phyloP scores from a whole-genome alignment of 2,329 filamentous ascomycete species.

The Fusarium pseudonygamai region DNA sequence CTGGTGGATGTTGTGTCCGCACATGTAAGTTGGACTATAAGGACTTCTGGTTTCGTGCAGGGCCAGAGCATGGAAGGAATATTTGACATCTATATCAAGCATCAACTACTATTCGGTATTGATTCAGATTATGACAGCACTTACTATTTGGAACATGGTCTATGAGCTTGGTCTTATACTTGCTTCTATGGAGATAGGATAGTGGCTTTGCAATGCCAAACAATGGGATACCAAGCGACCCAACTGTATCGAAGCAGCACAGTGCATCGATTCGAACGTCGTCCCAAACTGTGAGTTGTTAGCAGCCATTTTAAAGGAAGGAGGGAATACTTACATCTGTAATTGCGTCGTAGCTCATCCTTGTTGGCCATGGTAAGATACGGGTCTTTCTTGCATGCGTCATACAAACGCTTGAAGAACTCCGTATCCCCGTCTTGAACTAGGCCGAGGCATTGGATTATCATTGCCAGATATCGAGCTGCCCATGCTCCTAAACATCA shows the following conservation, averaged over 20 bases:
- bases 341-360: background rate
- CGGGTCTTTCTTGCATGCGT: background rate
- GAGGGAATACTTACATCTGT: fast-evolving
- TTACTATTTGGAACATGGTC: background rate
- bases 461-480: background rate
- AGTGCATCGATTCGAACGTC: background rate
- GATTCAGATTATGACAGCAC: fast-evolving
- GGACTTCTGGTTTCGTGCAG: background rate
- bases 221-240: background rate
- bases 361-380: background rate
- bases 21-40: background rate
- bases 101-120: fast-evolving
- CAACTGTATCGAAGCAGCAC: background rate
- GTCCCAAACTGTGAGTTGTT: background rate
- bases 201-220: background rate
- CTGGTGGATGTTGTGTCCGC: background rate
- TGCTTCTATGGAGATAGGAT: background rate
- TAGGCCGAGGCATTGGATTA: background rate
- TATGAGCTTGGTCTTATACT: background rate
- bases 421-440: fast-evolving
- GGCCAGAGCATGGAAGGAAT: background rate
- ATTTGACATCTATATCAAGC: background rate
- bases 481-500: background rate
- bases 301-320: fast-evolving
- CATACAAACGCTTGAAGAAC: background rate